Conservation (phyloP, 352 stramenopile genomes). For the Globisporangium spinosum region DNA sequence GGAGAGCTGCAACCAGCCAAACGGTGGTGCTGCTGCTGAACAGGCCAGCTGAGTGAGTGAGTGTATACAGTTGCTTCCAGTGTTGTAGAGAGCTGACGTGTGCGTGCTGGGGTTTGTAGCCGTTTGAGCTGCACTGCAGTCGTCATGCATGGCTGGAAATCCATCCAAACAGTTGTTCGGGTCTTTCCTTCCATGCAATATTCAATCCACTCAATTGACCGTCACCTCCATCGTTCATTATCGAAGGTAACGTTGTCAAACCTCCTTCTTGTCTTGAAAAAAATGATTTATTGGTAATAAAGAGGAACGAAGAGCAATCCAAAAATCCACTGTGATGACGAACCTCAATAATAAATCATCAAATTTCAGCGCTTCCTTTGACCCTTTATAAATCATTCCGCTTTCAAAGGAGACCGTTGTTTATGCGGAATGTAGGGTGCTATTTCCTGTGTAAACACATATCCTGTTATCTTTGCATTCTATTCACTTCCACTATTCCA, state of each 20-base stretch:
- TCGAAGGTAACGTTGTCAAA: not conserved
- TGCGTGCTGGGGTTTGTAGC: not conserved
- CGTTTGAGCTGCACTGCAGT: not conserved
- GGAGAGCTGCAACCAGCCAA: not conserved
- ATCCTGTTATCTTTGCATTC: not conserved
- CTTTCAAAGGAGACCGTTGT: too few species aligned
- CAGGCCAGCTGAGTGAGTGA: not conserved
- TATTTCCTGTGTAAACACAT: not conserved
- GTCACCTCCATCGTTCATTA: not conserved
- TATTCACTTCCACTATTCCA: not conserved
- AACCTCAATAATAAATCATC: not conserved
- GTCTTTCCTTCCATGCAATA: not conserved
- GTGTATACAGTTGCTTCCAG: not conserved
- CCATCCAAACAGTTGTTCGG: not conserved
- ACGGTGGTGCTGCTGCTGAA: not conserved
- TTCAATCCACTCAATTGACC: not conserved
- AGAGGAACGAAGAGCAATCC: not conserved
- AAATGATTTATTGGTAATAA: not conserved
- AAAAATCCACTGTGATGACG: slow-evolving; percentile 5
- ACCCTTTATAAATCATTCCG: too few species aligned
- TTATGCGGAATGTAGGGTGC: too few species aligned
- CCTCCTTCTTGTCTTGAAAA: not conserved
- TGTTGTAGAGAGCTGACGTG: not conserved
- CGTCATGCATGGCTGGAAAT: not conserved
- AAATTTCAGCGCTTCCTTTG: too few species aligned